Evolutionary conservation across 2,329 filamentous ascomycete genomes (phyloP).

Genomic region (Didymella glomerata): DNA sequence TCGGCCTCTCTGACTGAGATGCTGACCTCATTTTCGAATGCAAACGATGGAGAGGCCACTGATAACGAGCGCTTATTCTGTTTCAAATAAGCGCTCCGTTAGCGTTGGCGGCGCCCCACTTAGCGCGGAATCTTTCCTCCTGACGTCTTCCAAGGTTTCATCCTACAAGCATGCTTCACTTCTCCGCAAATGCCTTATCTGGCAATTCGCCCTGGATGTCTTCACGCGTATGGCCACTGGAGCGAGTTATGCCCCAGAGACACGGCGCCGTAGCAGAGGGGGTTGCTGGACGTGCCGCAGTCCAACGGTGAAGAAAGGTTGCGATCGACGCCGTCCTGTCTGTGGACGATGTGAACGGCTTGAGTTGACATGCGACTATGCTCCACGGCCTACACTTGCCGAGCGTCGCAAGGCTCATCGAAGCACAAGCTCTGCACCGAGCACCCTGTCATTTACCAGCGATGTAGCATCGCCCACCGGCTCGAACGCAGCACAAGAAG

Average conservation of each 20-base stretch:
- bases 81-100: neutral
- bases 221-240: slow-evolving; percentile 9
- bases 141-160: too few species aligned
- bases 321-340: slow-evolving; percentile 24
- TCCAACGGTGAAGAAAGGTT: slow-evolving; percentile 27
- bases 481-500: neutral
- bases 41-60: neutral
- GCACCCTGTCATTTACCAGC: slow-evolving; percentile 31
- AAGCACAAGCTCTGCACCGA: slow-evolving; percentile 3
- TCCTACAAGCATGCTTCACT: too few species aligned
- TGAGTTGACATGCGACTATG: slow-evolving; percentile 22
- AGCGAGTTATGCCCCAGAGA: neutral
- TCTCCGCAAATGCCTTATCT: slow-evolving; percentile 1
- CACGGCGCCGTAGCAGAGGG: slow-evolving; percentile 17
- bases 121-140: neutral
- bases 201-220: neutral
- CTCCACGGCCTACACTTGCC: slow-evolving; percentile 24
- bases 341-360: slow-evolving; percentile 24
- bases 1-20: neutral
- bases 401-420: slow-evolving; percentile 21
- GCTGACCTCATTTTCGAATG: neutral
- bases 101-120: neutral
- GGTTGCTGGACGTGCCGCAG: slow-evolving; percentile 30
- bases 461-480: slow-evolving; percentile 39
- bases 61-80: slow-evolving; percentile 16